Evolutionary conservation across 257 asterid species (phyloP).

Genomic region (Voacanga thouarsii): DNA sequence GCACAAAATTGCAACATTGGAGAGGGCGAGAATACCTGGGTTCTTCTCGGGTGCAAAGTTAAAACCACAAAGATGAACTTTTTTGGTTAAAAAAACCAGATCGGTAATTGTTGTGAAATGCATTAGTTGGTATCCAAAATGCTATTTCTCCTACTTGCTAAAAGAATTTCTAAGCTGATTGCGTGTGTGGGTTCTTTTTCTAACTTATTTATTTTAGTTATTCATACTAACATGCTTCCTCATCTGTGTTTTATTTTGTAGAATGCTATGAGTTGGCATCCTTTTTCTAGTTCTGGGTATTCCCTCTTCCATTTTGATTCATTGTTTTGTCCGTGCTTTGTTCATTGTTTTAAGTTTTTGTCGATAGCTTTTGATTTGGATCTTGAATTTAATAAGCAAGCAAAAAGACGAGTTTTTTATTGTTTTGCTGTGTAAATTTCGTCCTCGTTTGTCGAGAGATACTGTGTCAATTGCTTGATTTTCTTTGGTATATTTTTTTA

Average conservation of each 20-base stretch:
- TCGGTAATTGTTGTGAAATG: constrained; percentile 22
- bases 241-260: constrained; percentile 24
- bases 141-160: neutral
- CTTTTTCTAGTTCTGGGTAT: constrained; percentile 99
- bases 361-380: too few relatives aligned
- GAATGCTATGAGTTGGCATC: constrained; percentile 89
- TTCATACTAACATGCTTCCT: constrained; percentile 1
- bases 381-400: too few relatives aligned
- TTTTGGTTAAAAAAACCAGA: constrained; percentile 99
- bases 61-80: constrained; percentile 82
- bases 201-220: too few relatives aligned
- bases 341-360: too few relatives aligned
- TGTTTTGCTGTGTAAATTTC: too few relatives aligned
- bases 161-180: neutral
- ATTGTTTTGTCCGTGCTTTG: too few relatives aligned
- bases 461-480: too few relatives aligned
- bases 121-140: neutral
- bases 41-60: constrained; percentile 53
- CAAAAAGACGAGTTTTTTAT: too few relatives aligned
- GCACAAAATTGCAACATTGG: too few relatives aligned
- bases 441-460: too few relatives aligned
- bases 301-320: constrained; percentile 18
- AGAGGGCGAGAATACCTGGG: constrained; percentile 77
- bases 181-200: too few relatives aligned
- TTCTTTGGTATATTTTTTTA: too few relatives aligned